Conservation (phyloP, 169 alveolate genomes). For the Besnoitia besnoiti region DNA sequence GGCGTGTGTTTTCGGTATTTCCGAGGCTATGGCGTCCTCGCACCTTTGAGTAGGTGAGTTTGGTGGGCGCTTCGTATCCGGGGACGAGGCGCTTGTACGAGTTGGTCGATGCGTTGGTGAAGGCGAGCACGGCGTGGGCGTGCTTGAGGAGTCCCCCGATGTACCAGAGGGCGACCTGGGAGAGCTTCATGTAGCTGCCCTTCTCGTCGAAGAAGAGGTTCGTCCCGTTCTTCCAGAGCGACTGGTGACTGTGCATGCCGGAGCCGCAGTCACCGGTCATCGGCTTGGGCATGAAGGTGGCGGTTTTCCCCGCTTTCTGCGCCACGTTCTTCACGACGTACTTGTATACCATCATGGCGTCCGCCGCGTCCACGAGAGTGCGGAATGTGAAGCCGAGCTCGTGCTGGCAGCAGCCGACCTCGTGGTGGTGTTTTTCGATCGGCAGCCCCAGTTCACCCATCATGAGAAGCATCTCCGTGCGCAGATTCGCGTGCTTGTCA, state of each 20-base stretch:
- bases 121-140: conserved; percentile 81
- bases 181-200: conserved; percentile 74
- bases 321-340: conserved; percentile 79
- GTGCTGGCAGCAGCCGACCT: conserved; percentile 81
- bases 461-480: conserved; percentile 73
- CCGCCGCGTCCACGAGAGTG: conserved; percentile 69
- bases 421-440: conserved; percentile 84
- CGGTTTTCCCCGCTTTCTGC: conserved; percentile 75
- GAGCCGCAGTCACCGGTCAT: conserved; percentile 78
- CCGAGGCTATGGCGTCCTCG: neutral
- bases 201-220: conserved; percentile 78
- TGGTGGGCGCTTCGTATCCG: conserved; percentile 82
- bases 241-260: conserved; percentile 82
- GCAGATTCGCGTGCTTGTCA: conserved; percentile 73
- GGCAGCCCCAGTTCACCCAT: conserved; percentile 50
- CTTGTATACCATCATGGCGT: conserved; percentile 71
- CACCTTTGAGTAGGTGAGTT: conserved; percentile 75
- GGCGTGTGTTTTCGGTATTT: neutral
- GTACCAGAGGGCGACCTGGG: conserved; percentile 76
- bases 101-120: conserved; percentile 80
- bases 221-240: conserved; percentile 80
- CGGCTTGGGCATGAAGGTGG: conserved; percentile 87
- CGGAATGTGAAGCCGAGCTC: conserved; percentile 75
- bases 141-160: conserved; percentile 83
- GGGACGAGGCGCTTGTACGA: conserved; percentile 83